Conservation (phyloP, 176 grass and related monocot genomes). For the Thalia dealbata region DNA sequence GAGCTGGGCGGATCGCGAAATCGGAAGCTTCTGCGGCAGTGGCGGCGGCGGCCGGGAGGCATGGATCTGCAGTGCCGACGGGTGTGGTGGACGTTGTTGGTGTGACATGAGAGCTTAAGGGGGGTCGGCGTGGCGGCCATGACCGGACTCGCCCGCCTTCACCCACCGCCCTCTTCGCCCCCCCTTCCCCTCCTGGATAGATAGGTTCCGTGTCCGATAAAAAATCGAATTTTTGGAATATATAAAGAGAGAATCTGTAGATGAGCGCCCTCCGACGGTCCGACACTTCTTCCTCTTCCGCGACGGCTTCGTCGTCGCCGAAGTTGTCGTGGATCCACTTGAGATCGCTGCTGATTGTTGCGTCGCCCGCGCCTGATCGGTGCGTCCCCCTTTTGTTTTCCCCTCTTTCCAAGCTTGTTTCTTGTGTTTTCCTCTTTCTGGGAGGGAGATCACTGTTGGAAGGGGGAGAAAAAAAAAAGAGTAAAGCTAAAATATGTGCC, state of each 20-base stretch:
- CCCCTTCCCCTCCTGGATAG: not conserved
- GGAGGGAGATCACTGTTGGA: not conserved
- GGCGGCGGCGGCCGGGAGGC: not conserved
- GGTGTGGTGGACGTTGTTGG: constrained; percentile 15
- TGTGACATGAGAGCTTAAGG: constrained; percentile 62
- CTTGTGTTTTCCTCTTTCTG: not conserved
- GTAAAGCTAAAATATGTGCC: not conserved
- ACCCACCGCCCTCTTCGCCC: constrained; percentile 45
- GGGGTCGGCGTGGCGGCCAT: constrained; percentile 64
- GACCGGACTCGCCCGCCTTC: constrained; percentile 47
- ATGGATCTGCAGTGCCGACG: constrained; percentile 9
- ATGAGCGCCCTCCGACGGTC: constrained; percentile 9
- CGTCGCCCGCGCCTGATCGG: constrained; percentile 17
- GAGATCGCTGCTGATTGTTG: constrained; percentile 21
- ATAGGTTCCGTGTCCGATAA: not conserved
- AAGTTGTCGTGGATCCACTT: constrained; percentile 14
- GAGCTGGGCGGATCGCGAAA: constrained; percentile 41
- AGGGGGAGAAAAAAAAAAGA: not conserved
- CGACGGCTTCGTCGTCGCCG: constrained; percentile 11
- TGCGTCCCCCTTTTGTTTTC: not conserved
- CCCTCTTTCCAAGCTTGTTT: not conserved
- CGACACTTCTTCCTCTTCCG: constrained; percentile 1
- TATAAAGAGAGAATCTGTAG: not conserved
- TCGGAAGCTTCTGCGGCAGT: constrained; percentile 38
- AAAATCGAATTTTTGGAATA: constrained; percentile 7